A percentile compares a stretch with the other conserved stretches of the same genome.
These are phyloP conservation scores for Rubroboletus satanas DNA, from an alignment of 768 basidiomycete species.

Conservation along the genomic window DNA sequence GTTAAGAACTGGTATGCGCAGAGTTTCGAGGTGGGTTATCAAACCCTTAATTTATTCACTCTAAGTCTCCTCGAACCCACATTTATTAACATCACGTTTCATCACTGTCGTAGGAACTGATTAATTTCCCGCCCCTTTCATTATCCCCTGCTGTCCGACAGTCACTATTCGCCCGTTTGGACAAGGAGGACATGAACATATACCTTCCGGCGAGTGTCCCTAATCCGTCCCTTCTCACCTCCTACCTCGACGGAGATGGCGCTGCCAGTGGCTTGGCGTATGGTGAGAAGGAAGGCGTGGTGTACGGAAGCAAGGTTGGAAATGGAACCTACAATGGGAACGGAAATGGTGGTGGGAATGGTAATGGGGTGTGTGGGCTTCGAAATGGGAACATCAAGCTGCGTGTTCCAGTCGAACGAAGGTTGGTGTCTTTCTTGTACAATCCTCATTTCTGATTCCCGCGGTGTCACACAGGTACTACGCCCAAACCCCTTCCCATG, in stretches of 20 bases:
- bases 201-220: conserved; percentile 14
- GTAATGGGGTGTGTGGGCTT: conserved; percentile 9
- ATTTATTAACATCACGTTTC: not conserved
- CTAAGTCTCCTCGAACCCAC: not conserved
- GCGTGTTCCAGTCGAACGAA: conserved; percentile 17
- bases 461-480: conserved; percentile 60
- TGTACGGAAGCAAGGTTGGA: conserved; percentile 9
- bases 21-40: conserved; percentile 15
- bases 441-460: conserved; percentile 2
- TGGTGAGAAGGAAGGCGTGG: conserved; percentile 14
- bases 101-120: conserved; percentile 6
- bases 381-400: conserved; percentile 16
- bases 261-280: conserved; percentile 5
- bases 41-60: not conserved
- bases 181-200: conserved; percentile 15
- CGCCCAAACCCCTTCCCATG: conserved; percentile 61
- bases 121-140: conserved; percentile 11
- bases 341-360: conserved; percentile 23
- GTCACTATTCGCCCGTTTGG: conserved; percentile 8
- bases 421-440: not conserved
- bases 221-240: conserved; percentile 13
- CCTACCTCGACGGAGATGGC: conserved; percentile 30
- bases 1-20: conserved; percentile 20
- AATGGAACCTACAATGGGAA: conserved; percentile 15
- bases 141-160: conserved; percentile 13